Base-by-base conservation (phyloP, 306 rosid genomes). In the Prunus mume region DNA sequence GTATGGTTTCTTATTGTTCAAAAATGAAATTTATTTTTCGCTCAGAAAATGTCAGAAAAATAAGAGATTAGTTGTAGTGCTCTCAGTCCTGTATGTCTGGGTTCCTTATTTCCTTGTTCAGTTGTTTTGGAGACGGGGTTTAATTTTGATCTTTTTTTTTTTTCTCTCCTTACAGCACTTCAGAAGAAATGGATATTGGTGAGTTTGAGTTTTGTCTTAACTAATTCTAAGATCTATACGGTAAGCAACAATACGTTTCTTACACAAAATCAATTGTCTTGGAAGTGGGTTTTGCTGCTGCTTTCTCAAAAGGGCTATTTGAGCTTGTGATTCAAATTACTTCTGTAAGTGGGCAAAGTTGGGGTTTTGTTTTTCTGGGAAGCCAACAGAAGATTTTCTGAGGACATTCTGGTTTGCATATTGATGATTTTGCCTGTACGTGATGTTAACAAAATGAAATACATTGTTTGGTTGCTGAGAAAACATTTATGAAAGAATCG, bases 101-200 rank as follows among this genome's bases (percentile, higher is more conserved):
- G 41, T 34, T 34, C 41, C 41, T 5, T 34, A 34, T 1, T 34
- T 34, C 41, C 41, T 34, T 34, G 41, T 34, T 34, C 0, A 34
- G 7, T 34, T 34, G 41, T 34, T 34, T 34, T 34, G 41, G 41
- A 34, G 8, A 3, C 9, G 61, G n/a, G 60, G 11, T 56, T 56
- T 12, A 47, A 47, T 20, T 24, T 9, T 10, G 20, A 56, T 56
- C 13, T 55, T 41, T 50, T 58, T 34, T 32, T 30, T 32, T 30
- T 6, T 1, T 34, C 6, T 34, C 41, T 30, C 7, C 46, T 38
- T 20, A 5, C 54, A 22, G 13, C 8, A 6, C 41, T 43, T 69
- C 61, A 28, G 46, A 69, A 69, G 61, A 28, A 50, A 4, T 32
- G 38, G 75, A 71, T 32, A 30, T 71, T 28, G 62, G 63, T 71